Evolutionary conservation across 1,139 yeast genomes (phyloP), one percentile per base, ranked within the genome.

Genomic region (Hansenula lynferdii): DNA sequence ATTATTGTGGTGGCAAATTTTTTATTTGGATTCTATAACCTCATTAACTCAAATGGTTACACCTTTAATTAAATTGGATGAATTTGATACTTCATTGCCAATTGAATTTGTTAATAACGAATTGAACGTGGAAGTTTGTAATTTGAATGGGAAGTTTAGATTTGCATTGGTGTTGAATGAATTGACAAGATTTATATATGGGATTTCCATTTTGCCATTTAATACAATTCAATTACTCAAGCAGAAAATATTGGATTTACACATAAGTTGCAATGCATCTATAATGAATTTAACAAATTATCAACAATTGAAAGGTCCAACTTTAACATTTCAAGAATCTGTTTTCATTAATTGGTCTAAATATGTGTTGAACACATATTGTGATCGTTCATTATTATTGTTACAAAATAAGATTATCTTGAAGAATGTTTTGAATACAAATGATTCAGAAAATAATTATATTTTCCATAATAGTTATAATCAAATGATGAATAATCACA

Each of bases 1-100:
- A 50, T 53, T 76, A 39, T 54, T 79, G 15, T 79, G 85, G 84
- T 79, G 84, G 83, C 77, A 76, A 27, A 75, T 78, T 6, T 77
- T 77, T 48, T 76, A 77, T 15, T 59, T 79, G 39, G 85, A 79
- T 53, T 72, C 77, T 4, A 61, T 76, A 40, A 72, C 80, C 4
- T 71, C 82, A 21, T 72, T 76, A 44, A 77, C 77, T 46, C 71
- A 75, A 38, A 72, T 79, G 51, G 57, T 77, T 27, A 72, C 80
- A 0, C 85, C 85, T 1, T 67, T 75, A 24, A 74, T 80, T 42
- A 65, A 66, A 44, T 59, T 65, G 39, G 74, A 70, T 34, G 81
- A 77, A 48, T 76, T 75, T 54, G 80, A 78, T 48, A 80, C 80
- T 0, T 58, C 69, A 17, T 56, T 76, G 54, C 80, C 82, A 0